Conservation (phyloP, 768 basidiomycete genomes). For the Rhizopogon sp. region DNA sequence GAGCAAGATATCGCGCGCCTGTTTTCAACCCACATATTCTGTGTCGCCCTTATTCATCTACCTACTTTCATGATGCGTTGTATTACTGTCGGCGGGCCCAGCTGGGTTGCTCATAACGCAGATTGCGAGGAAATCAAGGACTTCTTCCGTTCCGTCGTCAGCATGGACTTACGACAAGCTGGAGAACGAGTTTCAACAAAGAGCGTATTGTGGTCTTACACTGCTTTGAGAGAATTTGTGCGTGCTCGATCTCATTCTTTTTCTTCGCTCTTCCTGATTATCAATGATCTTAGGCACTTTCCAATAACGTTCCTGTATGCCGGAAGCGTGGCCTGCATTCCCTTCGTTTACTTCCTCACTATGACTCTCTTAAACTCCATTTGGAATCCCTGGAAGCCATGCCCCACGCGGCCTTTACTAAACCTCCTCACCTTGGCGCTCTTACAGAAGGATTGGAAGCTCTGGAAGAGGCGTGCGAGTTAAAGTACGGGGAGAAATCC, state of each 20-base stretch:
- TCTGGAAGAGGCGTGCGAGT: constrained; percentile 61
- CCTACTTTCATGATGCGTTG: constrained; percentile 68
- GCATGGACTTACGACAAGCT: constrained; percentile 75
- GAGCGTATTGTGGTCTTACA: constrained; percentile 77
- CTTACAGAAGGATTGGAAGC: constrained; percentile 53
- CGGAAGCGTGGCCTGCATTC: constrained; percentile 63
- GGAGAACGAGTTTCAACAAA: constrained; percentile 77
- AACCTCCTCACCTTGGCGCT: constrained; percentile 61
- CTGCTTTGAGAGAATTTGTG: constrained; percentile 71
- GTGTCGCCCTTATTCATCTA: constrained; percentile 57
- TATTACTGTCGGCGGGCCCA: constrained; percentile 53
- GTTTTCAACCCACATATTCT: constrained; percentile 66
- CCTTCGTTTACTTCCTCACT: constrained; percentile 56
- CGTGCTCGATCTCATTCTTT: constrained; percentile 20
- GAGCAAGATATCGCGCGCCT: constrained; percentile 73
- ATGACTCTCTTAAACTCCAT: constrained; percentile 54
- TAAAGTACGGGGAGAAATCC: constrained; percentile 42
- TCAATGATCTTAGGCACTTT: constrained; percentile 47
- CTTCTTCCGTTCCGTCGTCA: constrained; percentile 63
- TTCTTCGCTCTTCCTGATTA: background rate
- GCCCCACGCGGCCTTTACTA: constrained; percentile 52
- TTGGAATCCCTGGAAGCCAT: constrained; percentile 56
- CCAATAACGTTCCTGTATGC: constrained; percentile 66
- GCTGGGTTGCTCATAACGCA: constrained; percentile 65
- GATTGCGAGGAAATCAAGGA: constrained; percentile 70